Conservation (phyloP, 345 rosid species). For the Theobroma cacao region DNA sequence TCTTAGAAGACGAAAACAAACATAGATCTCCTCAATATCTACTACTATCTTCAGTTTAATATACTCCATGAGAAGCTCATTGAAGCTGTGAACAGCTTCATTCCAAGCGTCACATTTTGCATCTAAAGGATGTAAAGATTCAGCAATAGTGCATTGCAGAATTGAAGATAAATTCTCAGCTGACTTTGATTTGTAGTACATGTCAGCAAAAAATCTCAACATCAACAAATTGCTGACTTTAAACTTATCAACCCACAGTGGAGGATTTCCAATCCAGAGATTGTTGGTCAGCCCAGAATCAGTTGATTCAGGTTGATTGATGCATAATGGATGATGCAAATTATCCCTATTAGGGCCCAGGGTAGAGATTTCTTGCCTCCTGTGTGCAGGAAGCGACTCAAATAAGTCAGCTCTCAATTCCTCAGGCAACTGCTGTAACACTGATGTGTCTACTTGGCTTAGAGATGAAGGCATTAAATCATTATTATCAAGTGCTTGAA, state of each 20-base stretch:
- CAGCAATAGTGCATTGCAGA: constrained; percentile 47
- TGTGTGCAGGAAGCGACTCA: constrained; percentile 60
- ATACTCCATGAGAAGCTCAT: constrained; percentile 68
- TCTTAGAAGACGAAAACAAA: constrained; percentile 67
- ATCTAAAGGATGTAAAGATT: constrained; percentile 30
- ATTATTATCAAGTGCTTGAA: constrained; percentile 22
- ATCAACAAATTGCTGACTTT: constrained; percentile 47
- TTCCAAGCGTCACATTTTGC: constrained; percentile 38
- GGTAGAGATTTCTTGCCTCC: constrained; percentile 33
- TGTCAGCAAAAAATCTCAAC: constrained; percentile 51
- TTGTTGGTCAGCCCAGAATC: constrained; percentile 17
- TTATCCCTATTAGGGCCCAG: constrained; percentile 30
- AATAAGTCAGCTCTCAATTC: constrained; percentile 67
- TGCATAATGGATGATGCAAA: constrained; percentile 25
- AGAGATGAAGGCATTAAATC: constrained; percentile 77
- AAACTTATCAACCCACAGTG: constrained; percentile 68
- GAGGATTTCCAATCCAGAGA: constrained; percentile 83
- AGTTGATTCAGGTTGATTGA: constrained; percentile 26
- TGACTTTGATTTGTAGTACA: constrained; percentile 48
- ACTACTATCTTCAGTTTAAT: constrained; percentile 57
- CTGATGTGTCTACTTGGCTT: constrained; percentile 76
- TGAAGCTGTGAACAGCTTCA: constrained; percentile 42
- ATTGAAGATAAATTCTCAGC: constrained; percentile 49
- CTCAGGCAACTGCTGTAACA: constrained; percentile 80
- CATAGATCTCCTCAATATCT: constrained; percentile 79